Conservation (phyloP, 306 rosid species). For the Quercus robur region DNA sequence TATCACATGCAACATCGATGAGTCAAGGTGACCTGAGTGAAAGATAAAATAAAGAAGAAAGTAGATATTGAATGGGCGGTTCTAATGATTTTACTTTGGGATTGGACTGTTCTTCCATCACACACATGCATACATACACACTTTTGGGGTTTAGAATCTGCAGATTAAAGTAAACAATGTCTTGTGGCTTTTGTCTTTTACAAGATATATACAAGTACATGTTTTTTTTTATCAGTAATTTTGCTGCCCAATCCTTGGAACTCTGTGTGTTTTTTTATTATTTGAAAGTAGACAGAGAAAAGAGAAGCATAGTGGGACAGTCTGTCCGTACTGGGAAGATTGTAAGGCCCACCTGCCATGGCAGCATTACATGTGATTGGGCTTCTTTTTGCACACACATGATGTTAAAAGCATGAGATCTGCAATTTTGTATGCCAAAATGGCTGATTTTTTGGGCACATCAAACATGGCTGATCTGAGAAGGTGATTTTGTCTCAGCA, state of each 20-base stretch:
- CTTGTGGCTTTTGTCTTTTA: neutral
- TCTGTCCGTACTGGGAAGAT: neutral
- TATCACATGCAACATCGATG: neutral
- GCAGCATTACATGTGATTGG: conserved; percentile 25
- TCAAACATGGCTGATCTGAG: too few species aligned
- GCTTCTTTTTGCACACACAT: neutral
- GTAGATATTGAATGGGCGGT: neutral
- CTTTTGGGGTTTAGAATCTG: neutral
- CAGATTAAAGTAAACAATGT: neutral
- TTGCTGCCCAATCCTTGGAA: neutral
- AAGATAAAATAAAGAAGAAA: neutral
- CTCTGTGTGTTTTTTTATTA: neutral
- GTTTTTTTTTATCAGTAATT: neutral
- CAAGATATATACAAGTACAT: neutral
- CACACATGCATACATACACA: neutral
- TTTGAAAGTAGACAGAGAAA: neutral
- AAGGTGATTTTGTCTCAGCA: neutral
- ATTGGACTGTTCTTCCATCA: neutral
- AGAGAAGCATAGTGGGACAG: neutral
- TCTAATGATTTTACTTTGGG: neutral
- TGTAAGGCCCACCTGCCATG: neutral
- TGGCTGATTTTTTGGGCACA: neutral
- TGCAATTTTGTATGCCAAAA: neutral
- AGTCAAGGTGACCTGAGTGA: neutral
- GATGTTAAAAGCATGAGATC: neutral